Evolutionary conservation across 306 rosid species (phyloP).

Genomic region (Prunus kanzakura): DNA sequence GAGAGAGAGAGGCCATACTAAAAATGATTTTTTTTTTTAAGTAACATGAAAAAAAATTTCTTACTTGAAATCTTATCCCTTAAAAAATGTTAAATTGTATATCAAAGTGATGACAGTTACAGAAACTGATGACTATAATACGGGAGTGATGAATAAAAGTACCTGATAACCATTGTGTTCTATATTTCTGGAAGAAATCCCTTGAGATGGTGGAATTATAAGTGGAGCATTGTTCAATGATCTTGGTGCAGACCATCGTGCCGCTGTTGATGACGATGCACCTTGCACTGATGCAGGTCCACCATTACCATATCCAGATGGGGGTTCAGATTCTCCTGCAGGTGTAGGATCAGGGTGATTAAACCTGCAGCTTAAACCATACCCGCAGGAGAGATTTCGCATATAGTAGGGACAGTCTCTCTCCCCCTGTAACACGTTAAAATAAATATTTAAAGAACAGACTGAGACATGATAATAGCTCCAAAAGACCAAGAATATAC

Average conservation of each 20-base stretch:
- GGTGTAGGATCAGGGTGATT: conserved; percentile 92
- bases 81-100: neutral
- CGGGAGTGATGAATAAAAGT: neutral
- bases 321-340: conserved; percentile 48
- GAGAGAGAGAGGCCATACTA: neutral
- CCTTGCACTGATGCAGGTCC: conserved; percentile 50
- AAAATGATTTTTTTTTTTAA: too few species aligned
- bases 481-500: neutral
- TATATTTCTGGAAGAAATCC: conserved; percentile 47
- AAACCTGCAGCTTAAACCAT: conserved; percentile 76
- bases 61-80: neutral
- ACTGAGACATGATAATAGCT: neutral
- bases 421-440: conserved; percentile 55
- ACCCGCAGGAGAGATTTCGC: conserved; percentile 87
- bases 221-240: conserved; percentile 17
- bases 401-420: conserved; percentile 85
- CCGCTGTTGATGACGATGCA: conserved; percentile 54
- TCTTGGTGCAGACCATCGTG: conserved; percentile 7
- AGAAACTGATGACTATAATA: neutral
- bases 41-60: too few species aligned
- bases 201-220: conserved; percentile 53
- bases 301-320: conserved; percentile 57
- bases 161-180: conserved; percentile 94
- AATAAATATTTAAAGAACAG: neutral
- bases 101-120: neutral